phyloP scores from a whole-genome alignment of 352 stramenopile species.

The Halophytophthora polymorphica region DNA sequence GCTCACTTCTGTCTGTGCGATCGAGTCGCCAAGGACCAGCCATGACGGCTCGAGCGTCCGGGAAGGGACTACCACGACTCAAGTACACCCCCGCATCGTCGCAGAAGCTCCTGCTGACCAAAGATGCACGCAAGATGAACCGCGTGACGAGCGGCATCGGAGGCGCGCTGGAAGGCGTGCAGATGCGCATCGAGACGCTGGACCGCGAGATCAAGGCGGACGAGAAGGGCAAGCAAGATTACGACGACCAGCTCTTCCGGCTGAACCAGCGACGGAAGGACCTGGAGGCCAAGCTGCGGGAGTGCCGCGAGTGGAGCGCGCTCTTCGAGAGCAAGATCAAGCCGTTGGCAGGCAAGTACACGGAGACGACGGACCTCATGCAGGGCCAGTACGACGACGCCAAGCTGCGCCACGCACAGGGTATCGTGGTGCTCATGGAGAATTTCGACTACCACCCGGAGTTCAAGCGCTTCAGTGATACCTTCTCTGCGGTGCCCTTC shows the following conservation, averaged over 20 bases:
- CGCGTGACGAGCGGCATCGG: conserved; percentile 66
- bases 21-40: neutral
- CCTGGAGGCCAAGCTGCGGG: conserved; percentile 45
- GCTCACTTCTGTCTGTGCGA: neutral
- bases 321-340: conserved; percentile 74
- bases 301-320: conserved; percentile 57
- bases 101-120: conserved; percentile 43
- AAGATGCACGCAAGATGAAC: conserved; percentile 70
- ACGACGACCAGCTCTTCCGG: conserved; percentile 73
- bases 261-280: conserved; percentile 50
- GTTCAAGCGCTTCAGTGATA: conserved; percentile 88
- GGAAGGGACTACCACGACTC: conserved; percentile 38
- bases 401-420: conserved; percentile 79
- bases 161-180: conserved; percentile 53
- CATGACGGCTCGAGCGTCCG: conserved; percentile 15
- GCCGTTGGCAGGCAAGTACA: conserved; percentile 65
- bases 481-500: conserved; percentile 83
- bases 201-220: conserved; percentile 70
- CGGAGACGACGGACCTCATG: conserved; percentile 74
- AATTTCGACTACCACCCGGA: conserved; percentile 90
- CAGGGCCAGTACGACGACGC: conserved; percentile 83
- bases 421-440: conserved; percentile 80
- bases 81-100: conserved; percentile 44
- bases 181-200: conserved; percentile 58
- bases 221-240: conserved; percentile 76